Evolutionary conservation across 805 yeast species (phyloP).

Genomic region (Monosporozyma aerobia): DNA sequence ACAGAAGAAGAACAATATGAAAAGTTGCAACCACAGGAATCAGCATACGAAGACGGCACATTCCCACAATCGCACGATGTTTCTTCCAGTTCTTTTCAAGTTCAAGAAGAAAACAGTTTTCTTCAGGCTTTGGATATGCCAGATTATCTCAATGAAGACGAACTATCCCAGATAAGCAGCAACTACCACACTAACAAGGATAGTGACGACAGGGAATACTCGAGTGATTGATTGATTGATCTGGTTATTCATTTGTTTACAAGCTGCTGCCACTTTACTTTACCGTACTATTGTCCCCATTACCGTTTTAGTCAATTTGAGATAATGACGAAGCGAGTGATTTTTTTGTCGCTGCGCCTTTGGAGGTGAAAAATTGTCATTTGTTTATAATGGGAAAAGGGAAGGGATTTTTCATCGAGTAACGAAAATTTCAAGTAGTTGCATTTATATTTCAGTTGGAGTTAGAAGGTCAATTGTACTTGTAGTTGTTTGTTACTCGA

Average conservation of each 20-base stretch:
- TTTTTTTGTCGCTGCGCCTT: background rate
- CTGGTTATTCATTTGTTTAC: background rate
- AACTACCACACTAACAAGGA: background rate
- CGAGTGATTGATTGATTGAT: background rate
- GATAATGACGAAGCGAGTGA: background rate
- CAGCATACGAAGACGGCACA: too few species aligned
- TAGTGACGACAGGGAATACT: background rate
- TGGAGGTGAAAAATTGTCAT: background rate
- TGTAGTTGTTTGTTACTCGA: background rate
- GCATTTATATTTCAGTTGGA: background rate
- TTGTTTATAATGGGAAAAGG: background rate
- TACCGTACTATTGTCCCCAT: background rate
- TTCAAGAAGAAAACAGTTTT: constrained; percentile 2
- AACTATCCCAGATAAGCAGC: background rate
- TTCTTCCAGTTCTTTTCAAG: background rate
- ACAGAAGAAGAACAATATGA: constrained; percentile 1
- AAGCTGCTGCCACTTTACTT: background rate
- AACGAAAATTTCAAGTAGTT: background rate
- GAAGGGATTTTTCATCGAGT: background rate
- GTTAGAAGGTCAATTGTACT: background rate
- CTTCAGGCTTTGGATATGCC: constrained; percentile 1
- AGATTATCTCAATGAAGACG: background rate
- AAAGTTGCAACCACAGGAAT: background rate
- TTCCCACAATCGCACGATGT: background rate
- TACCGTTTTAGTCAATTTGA: background rate